Evolutionary conservation across 768 basidiomycete species (phyloP).

Genomic region (Tubosaeta sp.): DNA sequence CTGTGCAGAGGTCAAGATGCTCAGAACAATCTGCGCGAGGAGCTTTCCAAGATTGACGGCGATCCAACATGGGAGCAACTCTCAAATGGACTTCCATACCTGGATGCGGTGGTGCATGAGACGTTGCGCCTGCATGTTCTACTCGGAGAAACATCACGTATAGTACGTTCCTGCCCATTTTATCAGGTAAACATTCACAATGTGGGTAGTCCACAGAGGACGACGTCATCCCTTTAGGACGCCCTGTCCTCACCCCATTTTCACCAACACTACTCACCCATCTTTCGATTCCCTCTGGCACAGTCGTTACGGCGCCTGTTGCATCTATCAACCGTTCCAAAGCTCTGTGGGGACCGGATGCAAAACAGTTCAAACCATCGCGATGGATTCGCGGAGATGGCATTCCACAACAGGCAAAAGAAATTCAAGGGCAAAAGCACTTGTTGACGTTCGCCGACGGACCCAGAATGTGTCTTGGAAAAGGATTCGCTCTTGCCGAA

Average conservation of each 20-base stretch:
- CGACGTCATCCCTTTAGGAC: neutral
- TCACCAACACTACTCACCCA: neutral
- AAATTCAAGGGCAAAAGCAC: constrained; percentile 47
- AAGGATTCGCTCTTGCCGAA: constrained; percentile 40
- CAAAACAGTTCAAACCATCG: constrained; percentile 54
- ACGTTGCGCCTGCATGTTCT: constrained; percentile 34
- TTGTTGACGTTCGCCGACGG: constrained; percentile 51
- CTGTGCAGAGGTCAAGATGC: constrained; percentile 40
- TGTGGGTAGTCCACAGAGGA: neutral
- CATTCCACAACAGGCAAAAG: constrained; percentile 28
- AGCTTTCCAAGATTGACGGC: constrained; percentile 38
- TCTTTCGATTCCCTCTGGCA: neutral
- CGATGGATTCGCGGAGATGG: constrained; percentile 49
- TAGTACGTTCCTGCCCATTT: constrained; percentile 2
- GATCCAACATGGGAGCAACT: constrained; percentile 57
- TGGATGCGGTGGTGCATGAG: constrained; percentile 49
- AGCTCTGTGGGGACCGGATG: constrained; percentile 56
- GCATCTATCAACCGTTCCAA: constrained; percentile 44
- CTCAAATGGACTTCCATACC: constrained; percentile 45
- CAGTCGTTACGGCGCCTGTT: constrained; percentile 28
- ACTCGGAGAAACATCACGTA: constrained; percentile 3
- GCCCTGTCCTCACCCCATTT: neutral
- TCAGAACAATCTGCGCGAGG: constrained; percentile 46
- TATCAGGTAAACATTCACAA: neutral
- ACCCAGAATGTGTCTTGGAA: constrained; percentile 47